A percentile compares a stretch with the other conserved stretches of the same genome.
phyloP scores from a whole-genome alignment of 192 early-diverging fungal species.

The Blastocladiella britannica region DNA sequence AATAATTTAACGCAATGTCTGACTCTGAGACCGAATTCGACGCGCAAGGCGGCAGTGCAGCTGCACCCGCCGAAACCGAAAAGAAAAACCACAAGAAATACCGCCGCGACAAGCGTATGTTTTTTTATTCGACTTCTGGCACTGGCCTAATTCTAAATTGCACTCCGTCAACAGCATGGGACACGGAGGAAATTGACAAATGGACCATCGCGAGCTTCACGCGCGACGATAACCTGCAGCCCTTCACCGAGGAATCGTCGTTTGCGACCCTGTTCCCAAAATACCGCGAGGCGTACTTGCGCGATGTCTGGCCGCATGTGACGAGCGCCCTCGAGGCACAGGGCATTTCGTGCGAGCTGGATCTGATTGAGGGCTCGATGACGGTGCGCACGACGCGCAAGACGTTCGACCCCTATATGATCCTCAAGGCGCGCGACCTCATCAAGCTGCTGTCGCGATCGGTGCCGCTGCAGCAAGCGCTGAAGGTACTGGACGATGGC shows the following conservation, averaged over 20 bases:
- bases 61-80: not conserved
- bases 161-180: constrained; percentile 73
- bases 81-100: constrained; percentile 1
- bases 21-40: no score
- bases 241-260: constrained; percentile 81
- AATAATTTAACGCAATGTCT: no score
- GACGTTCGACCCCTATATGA: constrained; percentile 82
- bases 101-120: not conserved
- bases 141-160: no score
- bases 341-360: constrained; percentile 73
- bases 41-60: not conserved
- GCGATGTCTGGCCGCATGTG: constrained; percentile 76
- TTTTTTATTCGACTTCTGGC: not conserved
- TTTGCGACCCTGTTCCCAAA: constrained; percentile 97
- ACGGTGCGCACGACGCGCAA: constrained; percentile 92
- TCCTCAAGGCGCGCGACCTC: constrained; percentile 82
- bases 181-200: constrained; percentile 79
- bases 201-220: constrained; percentile 83
- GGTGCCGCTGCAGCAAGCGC: constrained; percentile 80
- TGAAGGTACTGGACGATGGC: constrained; percentile 82
- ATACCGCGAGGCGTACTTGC: constrained; percentile 86
- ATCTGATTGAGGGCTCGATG: constrained; percentile 94
- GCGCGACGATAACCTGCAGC: constrained; percentile 38
- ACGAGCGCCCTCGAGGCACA: constrained; percentile 50
- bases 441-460: constrained; percentile 84